Evolutionary conservation across 176 grass and related monocot genomes (phyloP).

Genomic region (Zizania latifolia): DNA sequence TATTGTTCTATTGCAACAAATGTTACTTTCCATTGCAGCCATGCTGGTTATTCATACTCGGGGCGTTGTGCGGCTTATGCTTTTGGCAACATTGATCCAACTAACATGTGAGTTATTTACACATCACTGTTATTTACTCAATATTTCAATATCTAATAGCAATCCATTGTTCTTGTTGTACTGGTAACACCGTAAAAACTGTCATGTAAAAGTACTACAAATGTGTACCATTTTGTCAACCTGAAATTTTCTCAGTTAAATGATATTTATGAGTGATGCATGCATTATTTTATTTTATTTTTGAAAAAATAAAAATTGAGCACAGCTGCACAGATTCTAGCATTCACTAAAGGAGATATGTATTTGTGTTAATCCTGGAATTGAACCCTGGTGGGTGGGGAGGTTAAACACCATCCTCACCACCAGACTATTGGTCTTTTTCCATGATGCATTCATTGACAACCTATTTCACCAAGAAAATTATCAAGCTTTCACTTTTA

Average conservation of each 20-base stretch:
- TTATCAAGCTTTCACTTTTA: background rate
- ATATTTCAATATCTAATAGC: background rate
- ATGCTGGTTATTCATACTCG: conserved; percentile 98
- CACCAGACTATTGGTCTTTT: too few relatives aligned
- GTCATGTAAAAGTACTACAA: background rate
- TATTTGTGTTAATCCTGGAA: too few relatives aligned
- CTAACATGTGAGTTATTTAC: conserved; percentile 65
- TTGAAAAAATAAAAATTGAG: too few relatives aligned
- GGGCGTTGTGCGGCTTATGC: conserved; percentile 88
- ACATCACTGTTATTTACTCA: background rate
- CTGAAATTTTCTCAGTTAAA: background rate
- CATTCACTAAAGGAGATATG: too few relatives aligned
- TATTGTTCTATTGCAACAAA: background rate
- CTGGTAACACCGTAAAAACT: background rate
- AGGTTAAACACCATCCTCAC: too few relatives aligned
- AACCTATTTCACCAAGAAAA: background rate
- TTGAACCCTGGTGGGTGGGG: too few relatives aligned
- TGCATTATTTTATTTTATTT: background rate
- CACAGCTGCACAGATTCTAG: too few relatives aligned
- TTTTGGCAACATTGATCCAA: conserved; percentile 95
- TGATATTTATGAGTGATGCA: background rate
- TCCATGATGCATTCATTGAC: too few relatives aligned
- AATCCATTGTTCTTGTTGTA: background rate
- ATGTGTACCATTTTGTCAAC: background rate
- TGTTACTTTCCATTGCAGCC: conserved; percentile 45